These are phyloP conservation scores for Boletus reticuloceps DNA, from an alignment of 768 basidiomycete species.

Conservation along the genomic window DNA sequence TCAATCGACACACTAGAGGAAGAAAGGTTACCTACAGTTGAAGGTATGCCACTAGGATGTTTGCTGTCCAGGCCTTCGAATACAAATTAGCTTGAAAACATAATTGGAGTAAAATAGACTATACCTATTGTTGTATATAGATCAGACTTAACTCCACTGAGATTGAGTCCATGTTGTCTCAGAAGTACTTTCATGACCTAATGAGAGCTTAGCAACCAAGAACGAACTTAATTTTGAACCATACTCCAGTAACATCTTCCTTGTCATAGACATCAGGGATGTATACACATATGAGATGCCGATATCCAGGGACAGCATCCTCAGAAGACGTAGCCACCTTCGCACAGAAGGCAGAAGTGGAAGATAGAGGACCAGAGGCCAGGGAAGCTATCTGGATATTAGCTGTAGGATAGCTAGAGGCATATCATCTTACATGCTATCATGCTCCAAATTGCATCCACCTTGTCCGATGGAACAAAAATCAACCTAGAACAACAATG, in stretches of 20 bases:
- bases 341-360: constrained; percentile 51
- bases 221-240: neutral
- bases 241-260: constrained; percentile 51
- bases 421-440: constrained; percentile 50
- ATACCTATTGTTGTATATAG: constrained; percentile 63
- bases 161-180: constrained; percentile 59
- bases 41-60: constrained; percentile 67
- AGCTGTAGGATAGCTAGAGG: neutral
- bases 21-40: constrained; percentile 48
- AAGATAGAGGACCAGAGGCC: constrained; percentile 57
- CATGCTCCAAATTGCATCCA: constrained; percentile 60
- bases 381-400: constrained; percentile 49
- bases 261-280: constrained; percentile 72
- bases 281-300: constrained; percentile 71
- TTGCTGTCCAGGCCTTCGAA: constrained; percentile 70
- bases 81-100: neutral
- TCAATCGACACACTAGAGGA: neutral
- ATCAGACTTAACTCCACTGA: constrained; percentile 70
- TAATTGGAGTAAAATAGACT: neutral
- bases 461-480: constrained; percentile 58
- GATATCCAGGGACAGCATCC: constrained; percentile 45
- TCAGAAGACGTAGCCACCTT: constrained; percentile 68
- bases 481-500: constrained; percentile 50
- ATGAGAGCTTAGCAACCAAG: neutral
- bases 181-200: constrained; percentile 69